phyloP scores from a whole-genome alignment of 257 asterid species.

The Solanum chiquidenum region DNA sequence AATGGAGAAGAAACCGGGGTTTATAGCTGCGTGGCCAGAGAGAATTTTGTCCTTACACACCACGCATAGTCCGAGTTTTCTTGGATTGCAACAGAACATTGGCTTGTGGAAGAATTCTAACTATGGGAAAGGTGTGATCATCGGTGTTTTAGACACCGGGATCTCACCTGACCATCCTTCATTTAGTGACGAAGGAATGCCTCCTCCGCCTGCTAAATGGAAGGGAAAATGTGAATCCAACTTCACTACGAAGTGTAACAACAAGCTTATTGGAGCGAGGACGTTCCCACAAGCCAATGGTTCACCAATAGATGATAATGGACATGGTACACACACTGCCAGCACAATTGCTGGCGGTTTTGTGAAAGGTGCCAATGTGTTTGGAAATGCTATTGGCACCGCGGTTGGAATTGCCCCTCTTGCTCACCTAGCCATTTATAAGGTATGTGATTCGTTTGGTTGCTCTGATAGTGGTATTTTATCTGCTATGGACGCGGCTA shows the following conservation, averaged over 20 bases:
- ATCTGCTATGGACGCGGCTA: slow-evolving; percentile 23
- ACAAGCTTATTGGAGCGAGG: slow-evolving; percentile 23
- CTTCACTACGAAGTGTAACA: slow-evolving; percentile 3
- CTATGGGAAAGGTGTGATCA: slow-evolving; percentile 19
- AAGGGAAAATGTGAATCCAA: slow-evolving; percentile 14
- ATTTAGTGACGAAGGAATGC: slow-evolving; percentile 7
- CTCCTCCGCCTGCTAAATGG: slow-evolving; percentile 18
- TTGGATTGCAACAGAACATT: neutral
- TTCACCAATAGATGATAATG: slow-evolving; percentile 2
- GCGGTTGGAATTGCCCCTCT: slow-evolving; percentile 26
- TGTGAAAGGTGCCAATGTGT: slow-evolving; percentile 7
- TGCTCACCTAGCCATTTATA: slow-evolving; percentile 22
- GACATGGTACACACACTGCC: slow-evolving; percentile 25
- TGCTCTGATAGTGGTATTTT: slow-evolving; percentile 12
- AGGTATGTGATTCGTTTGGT: neutral
- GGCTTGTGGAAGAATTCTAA: slow-evolving; percentile 9
- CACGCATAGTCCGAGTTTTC: slow-evolving; percentile 5
- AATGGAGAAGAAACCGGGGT: slow-evolving; percentile 4
- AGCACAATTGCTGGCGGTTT: slow-evolving; percentile 20
- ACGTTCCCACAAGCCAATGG: neutral
- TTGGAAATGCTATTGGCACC: slow-evolving; percentile 18
- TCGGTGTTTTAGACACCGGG: slow-evolving; percentile 21
- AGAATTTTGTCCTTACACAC: neutral
- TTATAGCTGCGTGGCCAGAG: slow-evolving; percentile 7
- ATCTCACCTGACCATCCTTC: slow-evolving; percentile 15